Percentiles rank a stretch among this genome's conserved stretches.
These are phyloP conservation scores for Mimosa bimucronata DNA, from an alignment of 306 rosid genomes.

Conservation along the genomic window DNA sequence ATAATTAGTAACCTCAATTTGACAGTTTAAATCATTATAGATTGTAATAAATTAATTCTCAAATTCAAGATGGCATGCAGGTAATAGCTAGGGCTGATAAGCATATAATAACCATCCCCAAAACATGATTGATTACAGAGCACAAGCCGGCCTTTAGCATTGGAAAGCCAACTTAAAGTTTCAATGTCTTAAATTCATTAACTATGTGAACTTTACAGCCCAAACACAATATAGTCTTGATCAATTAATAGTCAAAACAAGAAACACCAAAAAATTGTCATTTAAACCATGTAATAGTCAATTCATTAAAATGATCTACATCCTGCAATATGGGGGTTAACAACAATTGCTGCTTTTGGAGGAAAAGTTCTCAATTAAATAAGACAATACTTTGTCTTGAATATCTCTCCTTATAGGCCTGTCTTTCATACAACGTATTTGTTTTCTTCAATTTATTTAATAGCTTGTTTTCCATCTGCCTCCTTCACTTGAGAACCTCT, in stretches of 20 bases:
- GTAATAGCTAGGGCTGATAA: background rate
- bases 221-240: background rate
- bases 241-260: background rate
- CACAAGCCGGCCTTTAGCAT: slow-evolving; percentile 16
- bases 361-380: background rate
- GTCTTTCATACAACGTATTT: background rate
- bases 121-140: background rate
- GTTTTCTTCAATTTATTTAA: background rate
- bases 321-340: background rate
- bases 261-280: background rate
- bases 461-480: slow-evolving; percentile 4
- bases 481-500: slow-evolving; percentile 9
- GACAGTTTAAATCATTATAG: slow-evolving; percentile 4
- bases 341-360: background rate
- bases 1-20: slow-evolving; percentile 29
- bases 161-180: background rate
- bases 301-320: background rate
- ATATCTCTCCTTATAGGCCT: background rate
- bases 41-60: slow-evolving; percentile 4
- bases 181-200: slow-evolving; percentile 9
- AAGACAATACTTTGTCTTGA: background rate
- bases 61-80: slow-evolving; percentile 6
- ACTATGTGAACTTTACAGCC: background rate
- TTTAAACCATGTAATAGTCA: background rate
- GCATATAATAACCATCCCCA: background rate